Percentiles rank a stretch among this genome's conserved stretches.
These are phyloP conservation scores for Cronartium ribicola DNA, from an alignment of 1,284 basidiomycete genomes.

Conservation along the genomic window DNA sequence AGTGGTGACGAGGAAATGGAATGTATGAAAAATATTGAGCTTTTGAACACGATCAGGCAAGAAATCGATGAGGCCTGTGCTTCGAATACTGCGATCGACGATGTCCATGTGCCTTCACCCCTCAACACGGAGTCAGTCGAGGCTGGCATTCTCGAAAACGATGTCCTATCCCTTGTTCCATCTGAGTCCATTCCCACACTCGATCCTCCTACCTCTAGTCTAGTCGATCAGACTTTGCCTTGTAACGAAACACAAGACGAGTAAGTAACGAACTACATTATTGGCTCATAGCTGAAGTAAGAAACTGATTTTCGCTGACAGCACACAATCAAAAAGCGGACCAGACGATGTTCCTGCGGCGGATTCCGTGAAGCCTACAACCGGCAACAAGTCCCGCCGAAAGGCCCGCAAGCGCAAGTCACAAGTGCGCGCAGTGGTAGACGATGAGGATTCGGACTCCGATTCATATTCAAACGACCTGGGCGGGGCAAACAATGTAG, in stretches of 20 bases:
- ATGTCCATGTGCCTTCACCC: neutral
- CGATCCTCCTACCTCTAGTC: neutral
- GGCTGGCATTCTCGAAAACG: neutral
- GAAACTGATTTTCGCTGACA: neutral
- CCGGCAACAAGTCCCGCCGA: neutral
- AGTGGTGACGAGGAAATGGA: slow-evolving; percentile 37
- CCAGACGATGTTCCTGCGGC: neutral
- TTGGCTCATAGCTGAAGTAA: neutral
- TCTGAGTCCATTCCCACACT: neutral
- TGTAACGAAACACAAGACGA: neutral
- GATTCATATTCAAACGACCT: slow-evolving; percentile 2
- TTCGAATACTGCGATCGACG: neutral
- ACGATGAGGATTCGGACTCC: slow-evolving; percentile 13
- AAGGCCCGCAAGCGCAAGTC: neutral
- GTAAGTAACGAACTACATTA: neutral
- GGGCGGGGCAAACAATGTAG: slow-evolving; percentile 12
- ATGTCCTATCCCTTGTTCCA: neutral
- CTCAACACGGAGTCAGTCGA: neutral
- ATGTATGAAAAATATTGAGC: slow-evolving; percentile 21
- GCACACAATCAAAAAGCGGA: neutral
- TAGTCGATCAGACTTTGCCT: neutral
- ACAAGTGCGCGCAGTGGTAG: neutral
- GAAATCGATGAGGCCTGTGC: slow-evolving; percentile 26
- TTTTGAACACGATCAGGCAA: slow-evolving; percentile 15
- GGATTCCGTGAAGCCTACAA: neutral